Evolutionary conservation across 345 rosid species (phyloP), one percentile per base, ranked within the genome.

Genomic region (Hirschfeldia incana): DNA sequence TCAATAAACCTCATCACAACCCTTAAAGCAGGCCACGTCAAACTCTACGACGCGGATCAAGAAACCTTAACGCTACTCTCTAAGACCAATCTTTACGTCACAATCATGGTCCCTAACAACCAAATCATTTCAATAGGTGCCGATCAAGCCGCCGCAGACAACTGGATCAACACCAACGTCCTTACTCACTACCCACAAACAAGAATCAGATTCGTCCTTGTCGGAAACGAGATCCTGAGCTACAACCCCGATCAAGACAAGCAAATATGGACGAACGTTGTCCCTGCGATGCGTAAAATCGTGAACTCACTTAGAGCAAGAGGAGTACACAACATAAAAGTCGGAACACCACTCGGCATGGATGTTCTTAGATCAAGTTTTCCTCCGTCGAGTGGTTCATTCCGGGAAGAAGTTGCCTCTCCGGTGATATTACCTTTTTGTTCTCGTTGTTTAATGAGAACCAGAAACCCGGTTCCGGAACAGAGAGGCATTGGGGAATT

Each of bases 401-500:
- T 94, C 74, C 79, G 88, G 69, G 60, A 88, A 9, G 94, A 91
- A 26, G 51, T 91, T 30, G 63, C 90, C 1, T 64, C 49, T 3
- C 13, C 86, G 1, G 89, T 90, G 71, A 86, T 94, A 57, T 8
- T 32, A 15, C 95, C 0, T 89, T 88, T 55, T 69, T 91, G 49
- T 93, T 90, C 83, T 85, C 97, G 2, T 65, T 90, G 72, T 93
- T 72, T 36, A 80, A 91, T n/a, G 94, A 91, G 82, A 89, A 89
- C 80, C 85, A 55, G 28, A 94, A 94, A 82, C 12, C 70, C 0
- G 98, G 98, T 42, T 83, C 92, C 0, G 94, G 86, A 74, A 90
- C 91, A 1, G 95, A 90, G 87, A 86, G 96, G 69, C 94, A 90
- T 0, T 94, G 94, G 92, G 98, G 98, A 0, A 32, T 90, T 74